Evolutionary conservation across 495 filamentous ascomycete genomes (phyloP), one percentile per base, ranked within the genome.

Genomic region (Tricharina praecox): DNA sequence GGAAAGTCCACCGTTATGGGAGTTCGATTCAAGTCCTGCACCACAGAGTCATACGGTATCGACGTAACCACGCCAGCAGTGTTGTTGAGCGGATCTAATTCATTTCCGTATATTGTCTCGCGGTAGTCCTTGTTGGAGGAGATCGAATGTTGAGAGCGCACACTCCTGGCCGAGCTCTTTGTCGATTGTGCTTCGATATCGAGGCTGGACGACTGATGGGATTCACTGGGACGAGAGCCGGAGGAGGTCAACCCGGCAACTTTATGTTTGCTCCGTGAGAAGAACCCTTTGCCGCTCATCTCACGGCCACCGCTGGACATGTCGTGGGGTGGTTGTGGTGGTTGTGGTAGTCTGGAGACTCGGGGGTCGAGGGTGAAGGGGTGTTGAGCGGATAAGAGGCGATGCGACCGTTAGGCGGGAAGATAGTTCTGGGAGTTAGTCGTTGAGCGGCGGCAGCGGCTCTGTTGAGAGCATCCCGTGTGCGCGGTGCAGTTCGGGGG

Each of bases 61-160:
- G 81, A 79, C 5, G 86, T 85, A 49, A 94, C 84, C 11, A 87
- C 74, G 39, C 85, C 90, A n/a, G 88, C 76, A 25, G 73, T 82
- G 64, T 77, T 77, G 49, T 81, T 78, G 19, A 92, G 58, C 8
- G 20, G 19, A 23, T 42, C 30, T 13, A 33, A 32, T n/a, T 49
- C 47, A 32, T 49, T 23, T 11, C 25, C 23, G 24, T 32, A 41
- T 3, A 33, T 21, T 4, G 24, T 23, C 8, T 49, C 37, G 36
- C 30, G 47, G 28, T 34, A 3, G 9, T 48, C 45, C n/a, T 28
- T 21, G 13, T 41, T 37, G 38, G 56, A 55, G 20, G 55, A 48
- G 48, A 55, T 43, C 11, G 55, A 51, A 30, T 50, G 56, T 33
- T 59, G 55, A 15, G 45, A 48, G 33, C 45, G 45, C 4, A 23